A percentile compares a stretch with the other conserved stretches of the same genome.
Conservation (phyloP, 352 stramenopile species). For the Phytopythium vexans region DNA sequence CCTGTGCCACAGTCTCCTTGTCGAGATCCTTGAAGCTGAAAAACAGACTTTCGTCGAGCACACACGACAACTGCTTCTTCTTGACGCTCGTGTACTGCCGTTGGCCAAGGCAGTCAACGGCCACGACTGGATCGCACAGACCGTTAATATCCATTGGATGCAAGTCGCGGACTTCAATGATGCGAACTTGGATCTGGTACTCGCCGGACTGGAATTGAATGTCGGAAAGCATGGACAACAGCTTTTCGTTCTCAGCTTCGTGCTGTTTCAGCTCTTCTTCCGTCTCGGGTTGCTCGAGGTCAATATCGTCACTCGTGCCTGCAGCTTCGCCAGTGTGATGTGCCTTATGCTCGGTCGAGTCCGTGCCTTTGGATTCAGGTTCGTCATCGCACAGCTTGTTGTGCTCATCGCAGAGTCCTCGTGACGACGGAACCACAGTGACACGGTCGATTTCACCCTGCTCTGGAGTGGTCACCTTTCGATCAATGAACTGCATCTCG, state of each 20-base stretch:
- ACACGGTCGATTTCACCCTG: conserved; percentile 71
- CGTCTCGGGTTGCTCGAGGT: conserved; percentile 32
- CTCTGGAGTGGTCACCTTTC: conserved; percentile 46
- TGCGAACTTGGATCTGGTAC: conserved; percentile 83
- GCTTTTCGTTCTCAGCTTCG: conserved; percentile 72
- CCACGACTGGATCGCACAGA: conserved; percentile 85
- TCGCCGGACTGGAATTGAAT: conserved; percentile 79
- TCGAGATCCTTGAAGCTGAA: conserved; percentile 86
- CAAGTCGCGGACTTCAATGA: conserved; percentile 91
- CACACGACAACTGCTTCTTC: conserved; percentile 78
- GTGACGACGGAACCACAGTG: conserved; percentile 44
- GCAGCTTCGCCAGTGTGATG: conserved; percentile 24
- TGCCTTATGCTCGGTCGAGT: too few species aligned
- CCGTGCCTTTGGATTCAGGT: too few species aligned
- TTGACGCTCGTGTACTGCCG: conserved; percentile 79
- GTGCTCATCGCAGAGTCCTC: conserved; percentile 29
- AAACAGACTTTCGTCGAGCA: conserved; percentile 90
- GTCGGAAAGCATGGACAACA: conserved; percentile 67
- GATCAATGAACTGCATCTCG: conserved; percentile 53
- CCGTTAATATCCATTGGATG: conserved; percentile 85
- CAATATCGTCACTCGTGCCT: conserved; percentile 28
- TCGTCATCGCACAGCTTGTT: conserved; percentile 34
- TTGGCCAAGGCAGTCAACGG: conserved; percentile 80
- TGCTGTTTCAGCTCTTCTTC: conserved; percentile 57
- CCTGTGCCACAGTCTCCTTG: conserved; percentile 68